Conservation (phyloP, 2,329 filamentous ascomycete genomes). For the Nemania sp. region DNA sequence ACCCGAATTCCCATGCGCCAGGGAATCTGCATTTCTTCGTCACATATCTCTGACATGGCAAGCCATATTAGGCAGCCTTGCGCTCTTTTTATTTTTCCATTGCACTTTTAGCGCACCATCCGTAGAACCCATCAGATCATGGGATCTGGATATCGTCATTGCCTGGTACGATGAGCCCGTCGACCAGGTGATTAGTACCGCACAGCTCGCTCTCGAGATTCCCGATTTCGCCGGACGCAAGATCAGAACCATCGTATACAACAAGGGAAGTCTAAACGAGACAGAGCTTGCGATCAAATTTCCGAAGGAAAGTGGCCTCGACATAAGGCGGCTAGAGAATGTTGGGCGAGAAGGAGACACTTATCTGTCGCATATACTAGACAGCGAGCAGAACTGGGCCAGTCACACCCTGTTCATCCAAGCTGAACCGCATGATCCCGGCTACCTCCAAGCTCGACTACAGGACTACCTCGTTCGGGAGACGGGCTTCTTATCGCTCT, state of each 20-base stretch:
- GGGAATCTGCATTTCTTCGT: slow-evolving; percentile 9
- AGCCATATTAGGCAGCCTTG: slow-evolving; percentile 10
- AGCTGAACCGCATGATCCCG: slow-evolving; percentile 26
- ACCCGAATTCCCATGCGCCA: neutral
- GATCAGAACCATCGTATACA: slow-evolving; percentile 27
- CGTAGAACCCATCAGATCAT: slow-evolving; percentile 13
- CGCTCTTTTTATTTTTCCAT: slow-evolving; percentile 16
- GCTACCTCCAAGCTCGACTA: slow-evolving; percentile 26
- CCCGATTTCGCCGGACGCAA: slow-evolving; percentile 23
- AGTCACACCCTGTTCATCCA: slow-evolving; percentile 29
- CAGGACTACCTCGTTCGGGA: slow-evolving; percentile 25
- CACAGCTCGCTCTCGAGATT: slow-evolving; percentile 20
- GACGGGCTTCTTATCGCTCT: slow-evolving; percentile 27
- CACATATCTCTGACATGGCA: slow-evolving; percentile 21
- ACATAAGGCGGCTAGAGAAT: slow-evolving; percentile 24
- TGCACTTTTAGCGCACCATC: slow-evolving; percentile 14
- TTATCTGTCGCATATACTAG: slow-evolving; percentile 24
- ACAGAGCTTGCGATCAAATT: slow-evolving; percentile 23
- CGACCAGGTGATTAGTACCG: slow-evolving; percentile 24
- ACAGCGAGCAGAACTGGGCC: slow-evolving; percentile 24
- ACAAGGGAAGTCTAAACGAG: slow-evolving; percentile 25
- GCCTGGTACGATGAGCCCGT: slow-evolving; percentile 29
- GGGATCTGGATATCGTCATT: slow-evolving; percentile 28
- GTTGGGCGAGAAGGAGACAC: slow-evolving; percentile 29
- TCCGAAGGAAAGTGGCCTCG: slow-evolving; percentile 19